Base-by-base conservation (phyloP, 2,329 filamentous ascomycete species). In the Cercospora sp. region DNA sequence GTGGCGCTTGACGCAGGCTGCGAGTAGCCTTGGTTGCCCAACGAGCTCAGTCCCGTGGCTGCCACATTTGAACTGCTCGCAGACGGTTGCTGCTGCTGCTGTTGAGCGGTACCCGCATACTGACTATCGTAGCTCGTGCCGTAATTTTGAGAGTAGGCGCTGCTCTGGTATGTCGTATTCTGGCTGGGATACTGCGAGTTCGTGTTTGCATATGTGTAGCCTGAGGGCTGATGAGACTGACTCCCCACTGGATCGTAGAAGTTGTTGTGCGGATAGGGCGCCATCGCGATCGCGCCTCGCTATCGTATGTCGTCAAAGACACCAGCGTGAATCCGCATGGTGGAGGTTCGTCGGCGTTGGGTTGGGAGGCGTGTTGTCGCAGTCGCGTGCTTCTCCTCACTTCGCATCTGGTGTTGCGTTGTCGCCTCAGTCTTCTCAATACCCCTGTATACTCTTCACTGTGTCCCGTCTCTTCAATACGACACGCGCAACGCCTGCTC, bases 171-270 rank as follows among this genome's bases (percentile, higher is more conserved):
- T 18, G 68, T 61, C 16, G 64, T 63, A 13, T 67, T 61, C 58
- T 69, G 68, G 61, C 65, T 71, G 9, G 66, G 63, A 58, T 70
- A 73, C 51, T 70, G 70, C 13, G 66, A 32, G 26, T 57, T 70
- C 40, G 65, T 58, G 60, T 57, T 66, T 32, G 66, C 43, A 13
- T 66, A 66, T 21, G 63, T 66, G 57, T 61, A 66, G 18, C 59
- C 40, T 24, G 62, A 61, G 10, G 61, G 63, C 43, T 71, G 66
- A 26, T 66, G 55, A 28, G 74, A 66, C 66, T 77, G 76, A 57
- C 76, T 78, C 10, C 75, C 76, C 6, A 74, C 74, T 4, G 77
- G 73, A 57, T 77, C 76, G 69, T 79, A 78, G 71, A 75, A 77
- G 69, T 69, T 75, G 66, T 66, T 73, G 64, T 71, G 67, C 64